Evolutionary conservation across 495 filamentous ascomycete genomes (phyloP).

Genomic region (Rhypophila decipiens): DNA sequence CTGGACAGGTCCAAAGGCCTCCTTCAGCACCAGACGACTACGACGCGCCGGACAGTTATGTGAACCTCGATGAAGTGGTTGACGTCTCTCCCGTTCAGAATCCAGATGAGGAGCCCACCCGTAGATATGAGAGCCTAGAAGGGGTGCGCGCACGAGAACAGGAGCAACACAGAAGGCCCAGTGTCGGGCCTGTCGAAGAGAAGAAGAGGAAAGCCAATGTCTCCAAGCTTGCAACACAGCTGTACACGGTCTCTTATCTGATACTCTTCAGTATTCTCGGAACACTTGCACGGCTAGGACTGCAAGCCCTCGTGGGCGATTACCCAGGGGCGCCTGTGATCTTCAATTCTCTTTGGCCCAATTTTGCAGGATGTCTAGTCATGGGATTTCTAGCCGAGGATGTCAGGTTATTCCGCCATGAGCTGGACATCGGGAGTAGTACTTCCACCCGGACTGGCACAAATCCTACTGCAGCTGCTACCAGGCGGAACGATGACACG

Average conservation of each 20-base stretch:
- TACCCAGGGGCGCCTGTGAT: conserved; percentile 73
- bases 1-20: no score
- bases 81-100: conserved; percentile 40
- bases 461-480: conserved; percentile 7
- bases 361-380: conserved; percentile 74
- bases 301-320: conserved; percentile 73
- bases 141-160: conserved; percentile 17
- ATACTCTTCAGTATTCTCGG: conserved; percentile 83
- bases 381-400: conserved; percentile 87
- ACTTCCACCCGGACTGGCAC: no score
- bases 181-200: neutral
- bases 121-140: conserved; percentile 23
- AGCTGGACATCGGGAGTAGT: no score
- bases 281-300: conserved; percentile 75
- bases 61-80: conserved; percentile 42
- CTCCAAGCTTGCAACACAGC: conserved; percentile 57
- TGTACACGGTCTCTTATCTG: conserved; percentile 76
- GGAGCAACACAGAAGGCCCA: conserved; percentile 11
- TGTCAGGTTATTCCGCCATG: conserved; percentile 63
- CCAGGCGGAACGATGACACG: conserved; percentile 4
- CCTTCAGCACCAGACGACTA: conserved; percentile 22
- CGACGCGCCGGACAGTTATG: conserved; percentile 42
- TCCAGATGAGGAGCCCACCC: conserved; percentile 29
- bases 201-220: conserved; percentile 6
- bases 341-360: conserved; percentile 80